Evolutionary conservation across 352 stramenopile species (phyloP), one percentile per base, ranked within the genome.

Genomic region (Phytophthora sp.): DNA sequence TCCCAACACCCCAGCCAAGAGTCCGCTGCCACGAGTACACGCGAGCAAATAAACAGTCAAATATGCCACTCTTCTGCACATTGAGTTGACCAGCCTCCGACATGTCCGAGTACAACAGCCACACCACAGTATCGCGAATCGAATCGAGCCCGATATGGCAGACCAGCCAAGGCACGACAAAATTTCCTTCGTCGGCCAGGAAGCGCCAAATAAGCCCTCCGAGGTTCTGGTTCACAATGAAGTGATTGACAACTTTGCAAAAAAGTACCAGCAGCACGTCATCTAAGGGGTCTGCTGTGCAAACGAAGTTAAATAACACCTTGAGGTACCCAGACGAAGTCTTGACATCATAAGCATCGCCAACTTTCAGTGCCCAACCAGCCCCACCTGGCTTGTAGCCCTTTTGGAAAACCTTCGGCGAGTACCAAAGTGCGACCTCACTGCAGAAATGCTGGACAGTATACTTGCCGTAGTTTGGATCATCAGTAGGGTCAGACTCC

Each of bases 101-200:
- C 79, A 95, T 87, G 52, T 95, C 88, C 8, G 85, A 92, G 52
- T 95, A 95, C 20, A 95, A 55, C 16, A 95, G 47, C 88, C 88
- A 95, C 30, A 95, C 88, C 15, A 93, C 42, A 42, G 80, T 92
- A 44, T 95, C 88, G 23, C 81, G 82, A 67, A 95, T 91, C 11
- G 88, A 94, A 71, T 95, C 88, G 7, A 93, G 64, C 1, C 88
- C 88, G 35, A 95, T 90, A 72, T 95, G 88, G 23, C 73, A 86
- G 16, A 95, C 82, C 18, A 95, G 59, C 74, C 84, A 91, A 27
- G 86, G 82, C 2, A 95, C 75, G 39, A 91, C 73, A 57, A 84
- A 90, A 21, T 79, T 64, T 21, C 84, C 86, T 64, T 95, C 85
- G 13, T 78, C 62, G 13, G 81, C 81, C 11, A 95, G 62, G 30